These are phyloP conservation scores for Aphanomyces stellatus DNA, from an alignment of 352 stramenopile genomes.

Conservation along the genomic window DNA sequence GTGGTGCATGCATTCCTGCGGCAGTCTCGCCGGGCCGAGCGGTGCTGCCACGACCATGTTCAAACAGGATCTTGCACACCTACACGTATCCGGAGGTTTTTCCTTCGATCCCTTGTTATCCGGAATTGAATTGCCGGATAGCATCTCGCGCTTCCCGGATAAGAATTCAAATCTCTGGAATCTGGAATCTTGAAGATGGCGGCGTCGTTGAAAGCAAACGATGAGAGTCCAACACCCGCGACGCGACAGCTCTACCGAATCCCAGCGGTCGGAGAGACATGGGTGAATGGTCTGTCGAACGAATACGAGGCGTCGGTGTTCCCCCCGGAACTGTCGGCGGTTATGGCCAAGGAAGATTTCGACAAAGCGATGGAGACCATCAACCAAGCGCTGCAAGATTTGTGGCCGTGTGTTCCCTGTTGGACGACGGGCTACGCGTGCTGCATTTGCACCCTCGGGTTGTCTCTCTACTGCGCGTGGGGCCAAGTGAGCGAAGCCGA, in stretches of 20 bases:
- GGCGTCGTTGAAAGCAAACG: no score
- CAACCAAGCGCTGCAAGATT: conserved; percentile 73
- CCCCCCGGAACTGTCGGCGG: conserved; percentile 31
- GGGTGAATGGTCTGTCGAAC: conserved; percentile 69
- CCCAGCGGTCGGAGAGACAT: conserved; percentile 38
- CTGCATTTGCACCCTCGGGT: conserved; percentile 68
- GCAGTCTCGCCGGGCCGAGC: no score
- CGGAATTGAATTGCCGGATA: no score
- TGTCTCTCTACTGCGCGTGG: conserved; percentile 74
- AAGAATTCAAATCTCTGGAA: no score
- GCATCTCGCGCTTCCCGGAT: no score
- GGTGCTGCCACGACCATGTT: no score
- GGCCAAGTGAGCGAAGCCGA: conserved; percentile 69
- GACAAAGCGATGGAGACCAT: conserved; percentile 48
- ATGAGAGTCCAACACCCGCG: not conserved
- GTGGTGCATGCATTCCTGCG: not conserved
- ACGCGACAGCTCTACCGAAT: not conserved
- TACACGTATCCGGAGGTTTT: no score
- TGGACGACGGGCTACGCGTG: conserved; percentile 73
- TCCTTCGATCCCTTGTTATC: not conserved
- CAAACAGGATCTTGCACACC: not conserved
- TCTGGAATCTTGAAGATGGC: no score
- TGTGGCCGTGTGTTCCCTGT: conserved; percentile 78
- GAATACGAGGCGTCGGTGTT: conserved; percentile 64
- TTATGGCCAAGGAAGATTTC: conserved; percentile 65